Base-by-base conservation (phyloP, 2,329 filamentous ascomycete species). In the Lojkania enalia region DNA sequence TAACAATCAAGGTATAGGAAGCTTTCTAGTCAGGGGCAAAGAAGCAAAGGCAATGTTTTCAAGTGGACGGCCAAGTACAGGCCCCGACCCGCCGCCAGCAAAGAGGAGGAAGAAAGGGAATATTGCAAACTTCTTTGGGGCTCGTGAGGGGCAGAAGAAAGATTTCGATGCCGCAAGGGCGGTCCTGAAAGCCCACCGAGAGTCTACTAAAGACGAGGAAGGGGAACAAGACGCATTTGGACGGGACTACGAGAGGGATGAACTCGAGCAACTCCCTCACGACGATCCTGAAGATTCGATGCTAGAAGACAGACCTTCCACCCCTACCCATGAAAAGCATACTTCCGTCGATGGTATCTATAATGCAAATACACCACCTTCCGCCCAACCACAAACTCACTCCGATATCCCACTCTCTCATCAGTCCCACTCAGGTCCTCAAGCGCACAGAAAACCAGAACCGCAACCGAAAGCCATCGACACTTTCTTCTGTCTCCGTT, bases 1-100 rank as follows among this genome's bases (percentile, higher is more conserved):
- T 30, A 87, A 88, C 4, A 97, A 96, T 62, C 85, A 85, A 76
- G 88, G 87, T 23, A 97, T 99, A 55, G 86, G 87, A 33, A 79
- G 82, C 1, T 97, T 96, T 62, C 76, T 99, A n/a, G 75, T 96
- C 19, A 86, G 78, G 35, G 81, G 80, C 3, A 75, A 81, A 3
- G 75, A 82, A 48, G 79, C 79, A 12, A 82, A 76, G 52, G 73
- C 71, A 18, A 68, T 77, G 48, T 46, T 66, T 35, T 57, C 57
- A 4, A 60, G 39, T 13, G 53, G 48, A 27, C 44, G 54, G 40
- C 41, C 39, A 2, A 20, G 32, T 13, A 43, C 39, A 12, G 41
- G 44, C 20, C 44, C 43, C 11, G 52, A 41, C 4, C 61, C 61
- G 25, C 64, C 64, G 12, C 53, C 60, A 3, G 46, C 56, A 5